Percentiles rank a stretch among this genome's conserved stretches.
Evolutionary conservation across 1,139 yeast genomes (phyloP).

Genomic region (Entelexis sorbosivorans): DNA sequence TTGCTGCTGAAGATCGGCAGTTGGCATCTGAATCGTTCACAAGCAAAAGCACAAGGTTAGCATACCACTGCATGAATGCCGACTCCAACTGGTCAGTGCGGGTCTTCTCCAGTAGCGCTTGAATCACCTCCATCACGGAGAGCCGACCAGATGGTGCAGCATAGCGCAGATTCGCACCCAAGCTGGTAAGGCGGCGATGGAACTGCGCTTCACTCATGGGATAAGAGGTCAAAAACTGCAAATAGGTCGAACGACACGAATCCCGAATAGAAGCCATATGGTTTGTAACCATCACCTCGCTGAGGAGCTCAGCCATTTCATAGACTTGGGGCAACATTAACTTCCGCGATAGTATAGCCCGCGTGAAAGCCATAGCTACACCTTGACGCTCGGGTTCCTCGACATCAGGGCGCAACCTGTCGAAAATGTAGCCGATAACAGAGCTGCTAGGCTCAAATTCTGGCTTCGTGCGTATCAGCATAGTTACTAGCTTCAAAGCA

Average conservation of each 20-base stretch:
- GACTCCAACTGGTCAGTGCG: conserved; percentile 48
- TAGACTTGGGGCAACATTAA: conserved; percentile 78
- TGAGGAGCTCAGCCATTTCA: conserved; percentile 72
- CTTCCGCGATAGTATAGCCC: conserved; percentile 61
- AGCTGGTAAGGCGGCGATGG: conserved; percentile 69
- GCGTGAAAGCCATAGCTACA: conserved; percentile 71
- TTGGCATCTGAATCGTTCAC: conserved; percentile 69
- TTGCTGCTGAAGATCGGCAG: conserved; percentile 77
- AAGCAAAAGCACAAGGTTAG: conserved; percentile 65
- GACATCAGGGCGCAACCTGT: conserved; percentile 74
- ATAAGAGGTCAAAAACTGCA: conserved; percentile 81
- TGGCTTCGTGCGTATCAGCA: conserved; percentile 58
- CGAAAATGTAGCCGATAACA: conserved; percentile 63
- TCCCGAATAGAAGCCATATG: conserved; percentile 77
- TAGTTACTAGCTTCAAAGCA: conserved; percentile 61
- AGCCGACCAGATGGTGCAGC: conserved; percentile 81
- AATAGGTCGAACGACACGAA: conserved; percentile 72
- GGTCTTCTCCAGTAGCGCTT: conserved; percentile 56
- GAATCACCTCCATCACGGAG: conserved; percentile 81
- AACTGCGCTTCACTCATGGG: conserved; percentile 85
- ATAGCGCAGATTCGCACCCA: conserved; percentile 74
- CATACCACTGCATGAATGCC: conserved; percentile 66
- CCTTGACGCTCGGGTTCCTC: conserved; percentile 88
- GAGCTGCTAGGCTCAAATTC: conserved; percentile 57
- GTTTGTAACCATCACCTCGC: conserved; percentile 81